Conservation (phyloP, 1,139 yeast species). For the Suhomyces chickasaworum region DNA sequence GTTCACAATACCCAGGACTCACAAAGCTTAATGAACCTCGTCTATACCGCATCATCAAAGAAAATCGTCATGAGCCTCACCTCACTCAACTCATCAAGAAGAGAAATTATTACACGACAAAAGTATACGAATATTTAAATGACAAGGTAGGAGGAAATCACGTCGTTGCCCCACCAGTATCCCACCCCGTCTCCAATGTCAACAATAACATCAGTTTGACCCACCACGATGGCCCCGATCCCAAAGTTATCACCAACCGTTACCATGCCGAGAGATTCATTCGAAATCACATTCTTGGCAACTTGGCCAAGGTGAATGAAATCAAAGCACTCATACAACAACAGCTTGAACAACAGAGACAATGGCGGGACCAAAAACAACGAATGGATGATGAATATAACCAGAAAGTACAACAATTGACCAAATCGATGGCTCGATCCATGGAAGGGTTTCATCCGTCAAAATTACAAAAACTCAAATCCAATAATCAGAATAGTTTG, state of each 20-base stretch:
- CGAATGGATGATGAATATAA: constrained; percentile 16
- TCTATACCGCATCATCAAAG: constrained; percentile 6
- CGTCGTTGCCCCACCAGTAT: neutral
- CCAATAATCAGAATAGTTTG: constrained; percentile 12
- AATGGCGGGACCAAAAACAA: constrained; percentile 20
- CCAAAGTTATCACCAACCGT: constrained; percentile 24
- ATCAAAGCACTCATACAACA: constrained; percentile 14
- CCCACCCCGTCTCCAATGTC: neutral
- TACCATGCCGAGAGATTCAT: constrained; percentile 25
- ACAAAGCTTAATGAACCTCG: constrained; percentile 11
- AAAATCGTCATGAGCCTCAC: constrained; percentile 14
- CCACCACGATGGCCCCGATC: constrained; percentile 15
- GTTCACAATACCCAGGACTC: constrained; percentile 9
- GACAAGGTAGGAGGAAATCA: constrained; percentile 7
- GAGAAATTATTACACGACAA: constrained; percentile 19
- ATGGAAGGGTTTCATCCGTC: constrained; percentile 22
- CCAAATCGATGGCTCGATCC: constrained; percentile 8
- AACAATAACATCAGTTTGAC: neutral
- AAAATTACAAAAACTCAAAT: constrained; percentile 15
- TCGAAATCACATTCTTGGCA: constrained; percentile 9
- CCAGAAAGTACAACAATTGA: constrained; percentile 9
- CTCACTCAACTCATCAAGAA: constrained; percentile 16
- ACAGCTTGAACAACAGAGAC: constrained; percentile 23
- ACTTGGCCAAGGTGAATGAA: constrained; percentile 3
- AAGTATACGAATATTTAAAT: constrained; percentile 17